Evolutionary conservation across 495 filamentous ascomycete genomes (phyloP), one percentile per base, ranked within the genome.

Genomic region (Penicillium coprophilum): DNA sequence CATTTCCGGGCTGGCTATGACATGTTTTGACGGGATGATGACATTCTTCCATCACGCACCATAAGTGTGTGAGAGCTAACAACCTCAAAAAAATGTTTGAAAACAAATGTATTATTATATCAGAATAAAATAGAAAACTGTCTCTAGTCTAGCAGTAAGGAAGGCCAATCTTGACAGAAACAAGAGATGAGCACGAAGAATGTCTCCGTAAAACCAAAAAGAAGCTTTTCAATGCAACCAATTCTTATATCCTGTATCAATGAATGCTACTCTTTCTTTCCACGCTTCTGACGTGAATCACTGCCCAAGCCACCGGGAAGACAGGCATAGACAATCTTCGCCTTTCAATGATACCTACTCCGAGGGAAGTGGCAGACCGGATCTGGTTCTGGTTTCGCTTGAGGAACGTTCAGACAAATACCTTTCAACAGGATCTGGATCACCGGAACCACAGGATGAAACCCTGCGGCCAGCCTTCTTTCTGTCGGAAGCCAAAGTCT

Each of bases 361-460:
- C 34, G 34, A 17, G 6, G 13, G n/a, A 38, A n/a, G 7, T 17
- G 15, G 2, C 34, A 17, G 34, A 9, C 34, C 34, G 2, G 34
- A 38, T 38, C 34, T 38, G 2, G 34, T 38, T 17, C 34, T 38
- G 34, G 34, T 17, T n/a, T n/a, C 34, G 3, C 6, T 3, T 13
- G 38, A 52, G 4, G 49, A 51, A 12, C 21, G 49, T 9, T 17
- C 34, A 8, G 63, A 59, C 31, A 68, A 36, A 55, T 68, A 71
- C n/a, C 58, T 47, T 45, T 71, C 49, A 19, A 67, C 66, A 9
- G 68, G 68, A n/a, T 67, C 68, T 11, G 59, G 48, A 32, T 67
- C 64, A 12, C 68, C 68, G 41, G 68, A 69, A 19, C 68, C 68
- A 49, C 68, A 71, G 15, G 61, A 58, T 1, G 64, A 69, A 15